Base-by-base conservation (phyloP, 768 basidiomycete species). In the Boletus bicolor region DNA sequence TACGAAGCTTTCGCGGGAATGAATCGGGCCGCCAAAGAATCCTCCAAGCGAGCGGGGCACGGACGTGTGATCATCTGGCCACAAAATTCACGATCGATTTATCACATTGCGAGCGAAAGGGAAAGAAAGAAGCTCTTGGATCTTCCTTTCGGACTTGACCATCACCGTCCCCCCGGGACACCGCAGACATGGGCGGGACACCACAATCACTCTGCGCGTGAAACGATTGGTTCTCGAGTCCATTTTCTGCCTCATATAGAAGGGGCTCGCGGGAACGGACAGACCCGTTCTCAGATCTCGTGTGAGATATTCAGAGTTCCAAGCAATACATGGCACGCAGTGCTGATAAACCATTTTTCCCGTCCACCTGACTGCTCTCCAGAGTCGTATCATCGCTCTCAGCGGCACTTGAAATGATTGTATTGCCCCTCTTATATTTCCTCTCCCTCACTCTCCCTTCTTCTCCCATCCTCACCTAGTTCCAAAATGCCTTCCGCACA, bases 401-500 rank as follows among this genome's bases (percentile, higher is more conserved):
- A 69, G 63, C 69, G 61, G 65, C 28, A 59, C 54, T 60, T 71
- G 62, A 67, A 68, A 67, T 32, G 52, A 38, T 19, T 49, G 21
- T 24, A 39, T 44, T 11, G 34, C 2, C n/a, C 49, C 49, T 54
- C 61, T 57, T 65, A 56, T 60, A 62, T 41, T 15, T n/a, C 38
- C 17, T 35, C 47, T 14, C 34, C 46, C 5, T 26, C 15, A 24
- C 19, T 45, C 32, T 51, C 35, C 10, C 36, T 44, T 34, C 41
- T 45, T 49, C 46, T 17, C 46, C 30, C 58, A 39, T 37, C 60
- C 26, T 51, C 58, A 7, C 38, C 42, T 21, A 28, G 37, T n/a
- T 30, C 28, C 10, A 56, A 43, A n/a, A 91, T 91, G 89, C 81
- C 89, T 62, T 81, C 87, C 59, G 61, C 80, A 55, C 79, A 84